Evolutionary conservation across 2,329 filamentous ascomycete genomes (phyloP).

Genomic region (Karstenula rhodostoma): DNA sequence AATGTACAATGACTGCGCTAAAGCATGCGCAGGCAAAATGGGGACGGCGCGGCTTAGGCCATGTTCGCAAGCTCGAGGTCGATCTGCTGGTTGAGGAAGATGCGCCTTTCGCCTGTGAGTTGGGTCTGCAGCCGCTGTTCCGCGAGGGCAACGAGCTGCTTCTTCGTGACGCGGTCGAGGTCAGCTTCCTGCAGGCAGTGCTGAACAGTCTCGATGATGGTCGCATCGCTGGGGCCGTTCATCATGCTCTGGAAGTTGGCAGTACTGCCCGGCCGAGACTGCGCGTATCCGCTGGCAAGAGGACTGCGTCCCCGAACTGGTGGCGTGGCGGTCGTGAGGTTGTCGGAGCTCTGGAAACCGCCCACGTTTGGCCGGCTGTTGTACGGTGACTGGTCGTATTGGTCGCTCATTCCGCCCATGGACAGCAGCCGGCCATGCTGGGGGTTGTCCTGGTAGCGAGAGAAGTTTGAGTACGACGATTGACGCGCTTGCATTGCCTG

Average conservation of each 20-base stretch:
- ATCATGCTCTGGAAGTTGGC: constrained; percentile 66
- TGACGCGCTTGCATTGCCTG: constrained; percentile 71
- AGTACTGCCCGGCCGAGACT: constrained; percentile 62
- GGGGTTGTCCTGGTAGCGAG: constrained; percentile 71
- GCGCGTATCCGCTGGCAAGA: constrained; percentile 50
- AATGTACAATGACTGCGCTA: constrained; percentile 30
- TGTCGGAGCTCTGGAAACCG: constrained; percentile 53
- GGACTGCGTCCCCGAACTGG: constrained; percentile 57
- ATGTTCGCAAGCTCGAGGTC: constrained; percentile 93
- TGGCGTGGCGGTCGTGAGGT: constrained; percentile 49
- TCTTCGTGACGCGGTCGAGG: constrained; percentile 97
- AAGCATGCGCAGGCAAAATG: constrained; percentile 11
- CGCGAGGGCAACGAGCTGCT: constrained; percentile 84
- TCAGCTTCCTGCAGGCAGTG: constrained; percentile 86
- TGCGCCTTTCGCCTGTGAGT: constrained; percentile 81
- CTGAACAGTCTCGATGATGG: constrained; percentile 86
- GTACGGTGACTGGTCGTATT: constrained; percentile 47
- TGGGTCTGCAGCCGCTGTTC: constrained; percentile 94
- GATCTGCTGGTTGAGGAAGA: constrained; percentile 92
- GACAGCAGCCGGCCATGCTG: constrained; percentile 65
- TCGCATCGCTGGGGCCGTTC: constrained; percentile 76
- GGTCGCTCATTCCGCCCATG: constrained; percentile 63
- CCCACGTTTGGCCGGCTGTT: constrained; percentile 51
- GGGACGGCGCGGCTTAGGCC: constrained; percentile 58
- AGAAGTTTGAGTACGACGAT: constrained; percentile 73